phyloP scores from a whole-genome alignment of 2,329 filamentous ascomycete genomes.

The Capronia americana region DNA sequence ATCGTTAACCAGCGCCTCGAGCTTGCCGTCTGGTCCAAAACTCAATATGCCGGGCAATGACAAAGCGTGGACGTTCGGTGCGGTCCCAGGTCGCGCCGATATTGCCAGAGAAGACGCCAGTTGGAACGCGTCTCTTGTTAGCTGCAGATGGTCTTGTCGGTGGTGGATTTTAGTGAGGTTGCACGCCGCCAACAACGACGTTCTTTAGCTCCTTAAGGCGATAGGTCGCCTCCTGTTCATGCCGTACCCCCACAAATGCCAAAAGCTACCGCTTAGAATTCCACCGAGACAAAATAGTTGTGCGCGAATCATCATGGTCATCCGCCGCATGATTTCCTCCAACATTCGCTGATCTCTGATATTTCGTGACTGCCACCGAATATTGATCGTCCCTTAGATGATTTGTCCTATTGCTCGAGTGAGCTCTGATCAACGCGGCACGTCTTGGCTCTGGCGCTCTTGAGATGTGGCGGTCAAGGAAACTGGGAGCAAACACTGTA shows the following conservation, averaged over 20 bases:
- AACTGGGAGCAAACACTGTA: background rate
- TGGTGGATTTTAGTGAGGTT: constrained; percentile 1
- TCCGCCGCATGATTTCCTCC: background rate
- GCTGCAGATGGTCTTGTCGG: background rate
- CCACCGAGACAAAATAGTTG: background rate
- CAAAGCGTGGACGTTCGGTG: background rate
- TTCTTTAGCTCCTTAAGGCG: background rate
- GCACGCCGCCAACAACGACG: background rate
- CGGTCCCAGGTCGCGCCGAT: background rate
- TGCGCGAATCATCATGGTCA: background rate
- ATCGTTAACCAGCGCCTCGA: background rate
- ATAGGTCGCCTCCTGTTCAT: background rate
- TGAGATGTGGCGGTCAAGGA: no score
- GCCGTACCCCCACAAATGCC: background rate
- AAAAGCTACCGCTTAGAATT: background rate
- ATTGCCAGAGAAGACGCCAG: background rate
- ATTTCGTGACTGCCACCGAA: background rate
- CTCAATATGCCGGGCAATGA: background rate
- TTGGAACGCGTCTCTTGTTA: background rate
- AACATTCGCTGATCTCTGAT: background rate
- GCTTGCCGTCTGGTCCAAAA: background rate
- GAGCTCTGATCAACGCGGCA: background rate
- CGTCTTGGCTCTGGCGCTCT: background rate
- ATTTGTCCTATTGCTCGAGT: background rate
- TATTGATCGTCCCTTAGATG: background rate